These are phyloP conservation scores for Grammothele lineata DNA, from an alignment of 768 basidiomycete species.

Conservation along the genomic window DNA sequence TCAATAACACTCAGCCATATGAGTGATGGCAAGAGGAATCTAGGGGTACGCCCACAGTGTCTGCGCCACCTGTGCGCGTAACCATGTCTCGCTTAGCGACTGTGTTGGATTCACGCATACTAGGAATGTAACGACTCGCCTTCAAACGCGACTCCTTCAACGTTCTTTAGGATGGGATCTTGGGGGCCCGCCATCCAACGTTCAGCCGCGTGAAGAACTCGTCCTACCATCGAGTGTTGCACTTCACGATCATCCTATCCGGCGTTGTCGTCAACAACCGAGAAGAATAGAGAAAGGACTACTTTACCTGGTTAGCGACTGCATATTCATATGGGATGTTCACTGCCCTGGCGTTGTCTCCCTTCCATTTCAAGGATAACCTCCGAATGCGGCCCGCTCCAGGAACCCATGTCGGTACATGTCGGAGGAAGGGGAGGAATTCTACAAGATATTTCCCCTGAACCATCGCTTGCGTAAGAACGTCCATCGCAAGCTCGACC, in stretches of 20 bases:
- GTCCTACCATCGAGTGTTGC: neutral
- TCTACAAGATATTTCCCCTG: slow-evolving; percentile 2
- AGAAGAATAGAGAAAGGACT: neutral
- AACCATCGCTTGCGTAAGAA: neutral
- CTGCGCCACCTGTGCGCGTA: neutral
- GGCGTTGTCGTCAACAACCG: neutral
- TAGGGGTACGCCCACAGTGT: neutral
- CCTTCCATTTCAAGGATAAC: neutral
- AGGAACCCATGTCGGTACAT: slow-evolving; percentile 6
- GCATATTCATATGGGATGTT: neutral
- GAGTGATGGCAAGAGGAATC: neutral
- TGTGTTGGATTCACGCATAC: neutral
- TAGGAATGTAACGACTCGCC: neutral
- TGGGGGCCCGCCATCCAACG: too few species aligned
- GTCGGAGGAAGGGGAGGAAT: slow-evolving; percentile 3
- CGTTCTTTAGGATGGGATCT: neutral
- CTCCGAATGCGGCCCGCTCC: slow-evolving; percentile 12
- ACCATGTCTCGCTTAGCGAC: neutral
- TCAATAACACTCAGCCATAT: neutral
- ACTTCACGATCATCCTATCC: neutral
- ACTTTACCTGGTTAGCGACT: neutral
- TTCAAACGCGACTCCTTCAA: neutral
- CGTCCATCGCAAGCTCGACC: neutral
- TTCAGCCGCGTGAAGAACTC: neutral
- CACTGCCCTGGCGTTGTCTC: neutral